Percentiles rank a stretch among this genome's conserved stretches.
Conservation (phyloP, 202 grass and related monocot genomes). For the Dendrocalamus latiflorus region DNA sequence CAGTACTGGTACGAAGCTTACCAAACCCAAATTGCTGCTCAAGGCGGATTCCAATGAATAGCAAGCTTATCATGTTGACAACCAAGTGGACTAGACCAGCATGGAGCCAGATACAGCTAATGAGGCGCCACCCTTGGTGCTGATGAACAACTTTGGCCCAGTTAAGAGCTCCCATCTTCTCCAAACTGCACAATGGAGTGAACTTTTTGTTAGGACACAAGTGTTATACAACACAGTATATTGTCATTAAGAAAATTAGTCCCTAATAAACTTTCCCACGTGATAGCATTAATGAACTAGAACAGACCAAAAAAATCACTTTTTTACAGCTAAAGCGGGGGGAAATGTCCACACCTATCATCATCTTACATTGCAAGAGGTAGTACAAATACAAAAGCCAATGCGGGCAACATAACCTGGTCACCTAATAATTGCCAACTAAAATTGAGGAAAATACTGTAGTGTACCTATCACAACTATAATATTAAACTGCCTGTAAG, state of each 20-base stretch:
- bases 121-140: slow-evolving; percentile 77
- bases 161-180: slow-evolving; percentile 78
- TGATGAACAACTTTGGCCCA: slow-evolving; percentile 70
- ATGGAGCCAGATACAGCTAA: slow-evolving; percentile 80
- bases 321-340: neutral
- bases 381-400: neutral
- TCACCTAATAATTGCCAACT: neutral
- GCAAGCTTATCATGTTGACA: slow-evolving; percentile 77
- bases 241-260: neutral
- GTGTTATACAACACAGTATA: neutral
- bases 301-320: neutral
- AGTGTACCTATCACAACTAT: slow-evolving; percentile 4
- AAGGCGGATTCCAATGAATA: slow-evolving; percentile 82
- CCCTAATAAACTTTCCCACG: neutral
- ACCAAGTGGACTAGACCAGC: slow-evolving; percentile 78
- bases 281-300: neutral
- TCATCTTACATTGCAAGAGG: neutral
- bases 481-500: neutral
- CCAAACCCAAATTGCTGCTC: slow-evolving; percentile 86
- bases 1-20: slow-evolving; percentile 31
- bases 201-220: neutral
- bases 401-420: neutral
- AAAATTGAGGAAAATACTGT: neutral
- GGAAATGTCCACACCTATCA: neutral
- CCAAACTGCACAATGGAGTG: slow-evolving; percentile 47